These are phyloP conservation scores for Aspergillus arachidicola DNA, from an alignment of 2,329 filamentous ascomycete genomes.

Conservation along the genomic window DNA sequence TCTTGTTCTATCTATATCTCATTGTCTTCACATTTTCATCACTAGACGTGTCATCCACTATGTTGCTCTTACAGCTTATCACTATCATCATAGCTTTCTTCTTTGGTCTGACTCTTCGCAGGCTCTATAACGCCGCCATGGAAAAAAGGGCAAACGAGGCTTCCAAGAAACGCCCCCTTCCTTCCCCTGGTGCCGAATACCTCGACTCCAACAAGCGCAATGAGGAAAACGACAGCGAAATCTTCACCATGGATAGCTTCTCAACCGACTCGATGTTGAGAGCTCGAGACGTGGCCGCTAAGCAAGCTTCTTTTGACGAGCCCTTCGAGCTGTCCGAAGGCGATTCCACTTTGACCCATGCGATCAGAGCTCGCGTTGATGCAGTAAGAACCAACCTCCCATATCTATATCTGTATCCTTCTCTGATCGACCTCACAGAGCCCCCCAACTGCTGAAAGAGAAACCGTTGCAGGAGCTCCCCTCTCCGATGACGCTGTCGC, in stretches of 20 bases:
- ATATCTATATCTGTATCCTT: not conserved
- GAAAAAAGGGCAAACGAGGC: not conserved
- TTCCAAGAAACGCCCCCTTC: not conserved
- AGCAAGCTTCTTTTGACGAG: not conserved
- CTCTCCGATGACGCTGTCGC: constrained; percentile 21
- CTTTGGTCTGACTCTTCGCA: not conserved
- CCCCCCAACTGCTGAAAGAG: not conserved
- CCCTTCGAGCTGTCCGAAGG: not conserved
- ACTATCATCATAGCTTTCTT: not conserved
- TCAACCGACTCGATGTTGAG: not conserved
- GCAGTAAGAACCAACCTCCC: not conserved
- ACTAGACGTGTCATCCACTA: not conserved
- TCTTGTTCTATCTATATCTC: not conserved
- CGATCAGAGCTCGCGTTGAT: not conserved
- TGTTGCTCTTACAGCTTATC: not conserved
- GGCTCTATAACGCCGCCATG: not conserved
- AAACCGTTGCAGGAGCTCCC: not conserved
- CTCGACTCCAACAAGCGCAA: not conserved
- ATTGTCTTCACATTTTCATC: not conserved
- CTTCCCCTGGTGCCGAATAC: not conserved
- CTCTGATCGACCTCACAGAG: not conserved
- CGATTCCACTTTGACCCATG: not conserved
- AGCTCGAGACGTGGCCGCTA: not conserved
- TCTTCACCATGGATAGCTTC: not conserved
- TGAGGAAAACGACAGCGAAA: not conserved